Conservation (phyloP, 345 rosid genomes). For the Linum usitatissimum region DNA sequence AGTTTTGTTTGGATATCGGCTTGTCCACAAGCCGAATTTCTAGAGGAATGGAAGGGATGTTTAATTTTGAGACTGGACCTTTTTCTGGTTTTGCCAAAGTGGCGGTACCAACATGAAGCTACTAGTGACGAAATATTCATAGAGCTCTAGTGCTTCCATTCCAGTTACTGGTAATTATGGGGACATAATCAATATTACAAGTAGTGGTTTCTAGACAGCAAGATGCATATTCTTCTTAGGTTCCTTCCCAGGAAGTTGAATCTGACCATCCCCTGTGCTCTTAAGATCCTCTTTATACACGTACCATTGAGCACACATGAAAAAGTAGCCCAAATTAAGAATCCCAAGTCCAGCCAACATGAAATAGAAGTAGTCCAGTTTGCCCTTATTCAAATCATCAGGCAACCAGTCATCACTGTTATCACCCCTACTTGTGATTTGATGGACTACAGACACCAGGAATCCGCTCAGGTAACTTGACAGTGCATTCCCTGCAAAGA, state of each 20-base stretch:
- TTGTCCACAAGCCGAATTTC: too few relatives aligned
- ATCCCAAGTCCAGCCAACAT: conserved; percentile 25
- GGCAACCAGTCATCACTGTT: conserved; percentile 26
- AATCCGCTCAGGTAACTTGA: conserved; percentile 30
- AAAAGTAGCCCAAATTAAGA: conserved; percentile 23
- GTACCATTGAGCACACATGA: conserved; percentile 30
- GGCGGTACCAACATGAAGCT: too few relatives aligned
- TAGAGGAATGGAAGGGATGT: too few relatives aligned
- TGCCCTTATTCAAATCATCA: conserved; percentile 37
- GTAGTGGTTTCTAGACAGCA: not conserved
- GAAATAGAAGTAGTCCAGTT: conserved; percentile 33
- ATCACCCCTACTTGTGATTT: conserved; percentile 9
- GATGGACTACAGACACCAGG: conserved; percentile 27
- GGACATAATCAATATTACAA: too few relatives aligned
- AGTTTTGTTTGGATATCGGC: too few relatives aligned
- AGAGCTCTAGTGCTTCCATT: too few relatives aligned
- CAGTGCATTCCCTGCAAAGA: conserved; percentile 21
- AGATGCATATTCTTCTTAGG: not conserved
- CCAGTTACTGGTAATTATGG: too few relatives aligned
- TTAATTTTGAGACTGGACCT: too few relatives aligned
- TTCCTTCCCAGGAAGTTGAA: conserved; percentile 6
- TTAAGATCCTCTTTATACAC: conserved; percentile 23
- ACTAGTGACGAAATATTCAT: too few relatives aligned
- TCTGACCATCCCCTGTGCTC: not conserved
- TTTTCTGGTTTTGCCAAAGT: too few relatives aligned